Base-by-base conservation (phyloP, 768 basidiomycete genomes). In the Russula emetica region DNA sequence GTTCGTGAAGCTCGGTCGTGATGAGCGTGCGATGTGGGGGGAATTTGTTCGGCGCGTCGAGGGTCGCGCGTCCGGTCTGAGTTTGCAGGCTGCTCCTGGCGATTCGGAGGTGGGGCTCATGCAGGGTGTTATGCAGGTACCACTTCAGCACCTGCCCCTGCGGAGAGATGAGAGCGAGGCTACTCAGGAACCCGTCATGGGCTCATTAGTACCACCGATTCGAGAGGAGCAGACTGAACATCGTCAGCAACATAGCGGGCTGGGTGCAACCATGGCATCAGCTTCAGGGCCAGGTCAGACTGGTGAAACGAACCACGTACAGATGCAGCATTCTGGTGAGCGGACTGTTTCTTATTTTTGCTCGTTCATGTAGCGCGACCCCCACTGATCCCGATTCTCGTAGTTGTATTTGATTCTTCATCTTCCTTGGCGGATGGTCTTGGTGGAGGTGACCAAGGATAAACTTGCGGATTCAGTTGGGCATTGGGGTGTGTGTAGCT, bases 11-110 rank as follows among this genome's bases (percentile, higher is more conserved):
- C 74, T 82, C 82, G 84, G 85, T 70, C 58, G 72, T 63, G 74
- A 81, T 66, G 85, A 86, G 70, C 73, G 81, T 1, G 86, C 84
- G 9, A 80, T 83, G 66, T 88, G 86, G 86, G 84, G 83, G 16
- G 85, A 86, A 72, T 86, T 88, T 72, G 84, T 87, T 63, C 77
- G 83, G 69, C 74, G 79, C 24, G 82, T 83, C 14, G 86, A 86
- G 68, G 84, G 84, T 5, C 75, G 82, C 51, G 62, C 70, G 42
- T 60, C 60, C 3, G 67, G 62, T 7, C 54, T 61, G 49, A 52
- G 49, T 24, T 24, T 66, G 51, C 67, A 62, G n/a, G 38, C 58
- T 47, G 42, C 66, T 58, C 58, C 66, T 61, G 65, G 57, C 28
- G 60, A 56, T 14, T 66, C 62, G 47, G 62, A 59, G 40, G 62